phyloP scores from a whole-genome alignment of 257 asterid species.

The Agastache rugosa region DNA sequence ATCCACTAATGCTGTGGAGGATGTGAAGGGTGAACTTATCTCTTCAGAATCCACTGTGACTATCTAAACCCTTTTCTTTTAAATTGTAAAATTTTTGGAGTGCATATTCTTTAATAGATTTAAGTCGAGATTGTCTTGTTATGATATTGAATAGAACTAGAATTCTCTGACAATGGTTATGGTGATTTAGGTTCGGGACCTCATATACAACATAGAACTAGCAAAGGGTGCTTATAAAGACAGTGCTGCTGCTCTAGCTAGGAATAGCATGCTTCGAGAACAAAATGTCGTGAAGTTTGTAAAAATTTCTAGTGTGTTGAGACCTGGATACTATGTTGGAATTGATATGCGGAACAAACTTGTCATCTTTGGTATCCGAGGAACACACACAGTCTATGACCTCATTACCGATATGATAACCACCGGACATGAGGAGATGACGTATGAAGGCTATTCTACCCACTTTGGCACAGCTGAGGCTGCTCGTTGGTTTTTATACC shows the following conservation, averaged over 20 bases:
- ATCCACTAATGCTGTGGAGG: constrained; percentile 63
- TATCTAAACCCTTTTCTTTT: constrained; percentile 32
- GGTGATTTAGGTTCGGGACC: constrained; percentile 74
- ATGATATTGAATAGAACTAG: not conserved
- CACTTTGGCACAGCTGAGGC: constrained; percentile 98
- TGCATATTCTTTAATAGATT: not conserved
- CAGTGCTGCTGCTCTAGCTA: constrained; percentile 66
- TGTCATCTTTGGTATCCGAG: constrained; percentile 89
- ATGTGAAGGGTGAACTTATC: constrained; percentile 76
- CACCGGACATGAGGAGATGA: constrained; percentile 82
- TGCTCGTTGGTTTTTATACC: constrained; percentile 85
- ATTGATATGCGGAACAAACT: constrained; percentile 75
- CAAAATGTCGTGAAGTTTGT: constrained; percentile 73
- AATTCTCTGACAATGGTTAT: constrained; percentile 28
- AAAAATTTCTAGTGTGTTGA: constrained; percentile 71
- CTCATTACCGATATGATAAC: constrained; percentile 82
- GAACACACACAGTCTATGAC: constrained; percentile 89
- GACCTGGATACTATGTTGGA: constrained; percentile 94
- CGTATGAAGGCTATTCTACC: constrained; percentile 79
- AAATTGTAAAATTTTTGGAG: not conserved
- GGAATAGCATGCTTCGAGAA: constrained; percentile 87
- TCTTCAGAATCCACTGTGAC: constrained; percentile 74
- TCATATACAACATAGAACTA: constrained; percentile 83
- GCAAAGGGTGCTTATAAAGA: constrained; percentile 91
- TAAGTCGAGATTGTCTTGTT: not conserved